Conservation (phyloP, 164 flowering plant species). For the Kingdonia uniflora region DNA sequence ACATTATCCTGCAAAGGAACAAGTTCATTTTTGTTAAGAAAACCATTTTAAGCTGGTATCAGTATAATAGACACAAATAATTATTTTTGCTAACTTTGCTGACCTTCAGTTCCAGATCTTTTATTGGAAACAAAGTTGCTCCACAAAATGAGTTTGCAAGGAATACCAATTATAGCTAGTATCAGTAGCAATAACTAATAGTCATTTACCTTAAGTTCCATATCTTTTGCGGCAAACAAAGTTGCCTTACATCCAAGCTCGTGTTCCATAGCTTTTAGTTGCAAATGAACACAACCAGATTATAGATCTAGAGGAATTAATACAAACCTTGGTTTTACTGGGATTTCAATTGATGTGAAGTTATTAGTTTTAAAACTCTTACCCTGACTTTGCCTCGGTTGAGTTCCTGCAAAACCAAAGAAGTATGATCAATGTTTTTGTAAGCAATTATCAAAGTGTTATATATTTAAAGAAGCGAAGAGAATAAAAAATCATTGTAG, state of each 20-base stretch:
- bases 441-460: not conserved
- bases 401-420: conserved; percentile 46
- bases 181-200: too few relatives aligned
- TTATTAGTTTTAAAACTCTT: conserved; percentile 5
- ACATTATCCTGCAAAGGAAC: conserved; percentile 20
- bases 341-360: too few relatives aligned
- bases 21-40: not conserved
- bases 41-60: not conserved
- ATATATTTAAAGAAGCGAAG: not conserved
- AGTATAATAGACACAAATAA: too few relatives aligned
- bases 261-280: conserved; percentile 61
- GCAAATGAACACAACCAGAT: conserved; percentile 9
- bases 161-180: too few relatives aligned
- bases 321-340: not conserved
- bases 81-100: too few relatives aligned
- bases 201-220: conserved; percentile 41
- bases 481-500: not conserved
- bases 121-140: too few relatives aligned
- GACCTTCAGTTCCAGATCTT: too few relatives aligned
- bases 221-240: conserved; percentile 38
- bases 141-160: too few relatives aligned
- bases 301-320: not conserved
- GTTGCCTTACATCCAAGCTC: conserved; percentile 57
- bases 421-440: not conserved
- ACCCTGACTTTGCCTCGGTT: conserved; percentile 58